Evolutionary conservation across 345 rosid species (phyloP).

Genomic region (Populus alba): DNA sequence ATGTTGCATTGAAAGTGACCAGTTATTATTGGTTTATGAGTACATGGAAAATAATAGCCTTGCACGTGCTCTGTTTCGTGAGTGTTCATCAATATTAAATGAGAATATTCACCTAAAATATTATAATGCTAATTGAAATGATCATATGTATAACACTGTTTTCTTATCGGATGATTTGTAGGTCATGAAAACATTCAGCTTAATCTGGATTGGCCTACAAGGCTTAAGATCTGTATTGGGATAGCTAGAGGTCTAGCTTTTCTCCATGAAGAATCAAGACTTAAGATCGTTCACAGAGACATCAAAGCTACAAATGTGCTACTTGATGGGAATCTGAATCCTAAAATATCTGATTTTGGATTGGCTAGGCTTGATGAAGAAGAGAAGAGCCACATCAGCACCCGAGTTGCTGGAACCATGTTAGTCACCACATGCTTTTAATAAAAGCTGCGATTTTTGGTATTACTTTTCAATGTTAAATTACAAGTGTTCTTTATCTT

Average conservation of each 20-base stretch:
- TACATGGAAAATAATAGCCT: constrained; percentile 59
- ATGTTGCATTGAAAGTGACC: constrained; percentile 54
- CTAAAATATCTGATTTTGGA: constrained; percentile 39
- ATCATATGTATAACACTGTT: neutral
- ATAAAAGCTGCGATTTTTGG: neutral
- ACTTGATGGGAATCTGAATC: constrained; percentile 31
- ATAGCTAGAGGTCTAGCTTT: constrained; percentile 36
- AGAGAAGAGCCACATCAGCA: constrained; percentile 36
- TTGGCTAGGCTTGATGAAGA: constrained; percentile 34
- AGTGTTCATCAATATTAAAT: constrained; percentile 3
- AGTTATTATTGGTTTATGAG: constrained; percentile 53
- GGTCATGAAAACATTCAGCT: constrained; percentile 6
- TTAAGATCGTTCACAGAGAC: constrained; percentile 38
- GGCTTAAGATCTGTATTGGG: constrained; percentile 32
- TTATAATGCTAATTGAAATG: neutral
- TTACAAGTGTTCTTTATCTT: neutral
- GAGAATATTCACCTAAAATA: neutral
- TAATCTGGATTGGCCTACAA: constrained; percentile 34
- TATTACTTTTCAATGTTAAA: neutral
- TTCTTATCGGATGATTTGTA: neutral
- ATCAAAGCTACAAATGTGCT: constrained; percentile 31
- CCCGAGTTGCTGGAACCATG: constrained; percentile 33
- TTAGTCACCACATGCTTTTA: constrained; percentile 5
- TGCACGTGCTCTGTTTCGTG: constrained; percentile 46
- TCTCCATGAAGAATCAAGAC: constrained; percentile 36